Conservation (phyloP, 1,284 basidiomycete species). For the Pseudozyma sp. region DNA sequence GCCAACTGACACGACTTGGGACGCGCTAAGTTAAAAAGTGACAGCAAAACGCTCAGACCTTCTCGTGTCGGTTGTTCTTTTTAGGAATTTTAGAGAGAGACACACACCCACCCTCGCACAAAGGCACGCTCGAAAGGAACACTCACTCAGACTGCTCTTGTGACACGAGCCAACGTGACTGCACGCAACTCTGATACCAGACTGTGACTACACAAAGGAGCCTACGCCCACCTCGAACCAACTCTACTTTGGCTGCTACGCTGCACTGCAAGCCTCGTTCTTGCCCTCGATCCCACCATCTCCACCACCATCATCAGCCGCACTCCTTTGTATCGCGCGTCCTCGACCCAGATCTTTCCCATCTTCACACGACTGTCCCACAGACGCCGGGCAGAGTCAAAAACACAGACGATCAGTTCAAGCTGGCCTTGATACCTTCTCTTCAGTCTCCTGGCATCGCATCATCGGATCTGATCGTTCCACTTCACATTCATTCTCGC, state of each 20-base stretch:
- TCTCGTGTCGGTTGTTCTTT: neutral
- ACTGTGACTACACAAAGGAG: too few relatives aligned
- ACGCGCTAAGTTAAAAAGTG: neutral
- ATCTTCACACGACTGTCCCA: neutral
- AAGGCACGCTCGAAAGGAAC: too few relatives aligned
- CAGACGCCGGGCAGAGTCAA: neutral
- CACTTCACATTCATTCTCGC: neutral
- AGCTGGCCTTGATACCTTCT: constrained; percentile 33
- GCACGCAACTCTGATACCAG: too few relatives aligned
- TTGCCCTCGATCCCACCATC: too few relatives aligned
- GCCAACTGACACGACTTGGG: neutral
- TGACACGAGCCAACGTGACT: too few relatives aligned
- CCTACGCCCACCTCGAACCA: neutral
- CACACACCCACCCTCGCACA: neutral
- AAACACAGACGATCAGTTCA: too few relatives aligned
- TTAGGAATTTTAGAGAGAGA: constrained; percentile 1
- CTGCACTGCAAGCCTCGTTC: neutral
- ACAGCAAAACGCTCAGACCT: constrained; percentile 4
- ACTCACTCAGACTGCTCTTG: too few relatives aligned
- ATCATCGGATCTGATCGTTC: neutral
- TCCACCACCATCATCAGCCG: neutral
- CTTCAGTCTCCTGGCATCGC: neutral
- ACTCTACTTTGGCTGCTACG: neutral
- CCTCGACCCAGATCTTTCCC: neutral
- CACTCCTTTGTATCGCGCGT: neutral